Base-by-base conservation (phyloP, 306 rosid genomes). In the Oemleria cerasiformis region DNA sequence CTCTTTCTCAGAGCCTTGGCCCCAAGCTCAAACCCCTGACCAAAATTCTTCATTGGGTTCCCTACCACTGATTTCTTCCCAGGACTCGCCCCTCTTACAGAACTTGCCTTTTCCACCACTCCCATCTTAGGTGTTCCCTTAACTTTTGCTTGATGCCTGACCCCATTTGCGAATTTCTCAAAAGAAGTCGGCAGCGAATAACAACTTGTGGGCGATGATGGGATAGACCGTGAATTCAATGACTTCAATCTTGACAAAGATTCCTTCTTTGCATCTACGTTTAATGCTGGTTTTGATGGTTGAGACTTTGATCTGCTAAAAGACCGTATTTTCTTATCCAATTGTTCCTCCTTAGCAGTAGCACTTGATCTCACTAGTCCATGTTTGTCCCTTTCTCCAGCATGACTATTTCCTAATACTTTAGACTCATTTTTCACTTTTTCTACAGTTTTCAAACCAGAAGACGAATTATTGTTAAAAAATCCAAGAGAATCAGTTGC, bases 1-100 rank as follows among this genome's bases (percentile, higher is more conserved):
- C 99, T 92, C 90, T 88, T 95, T 9, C 99, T 84, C 84, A 91
- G 77, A 56, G 90, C 96, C 92, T 94, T 94, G 73, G 96, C 88
- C 36, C 96, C 96, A 47, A 91, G 16, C 81, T 95, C 99, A 84
- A 95, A 80, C 42, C 98, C 98, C 64, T 87, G 96, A 73, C 82
- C 94, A 63, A 82, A 86, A 84, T 75, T 90, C 67, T 76, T 84
- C 17, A 91, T 83, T 1, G 91, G 90, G 66, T 80, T 89, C 73
- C 84, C 97, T 23, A 71, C 57, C 0, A 68, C 78, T 62, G 77
- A 61, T 67, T 82, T 89, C 92, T 75, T 91, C 50, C 68, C 77
- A 0, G 96, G 95, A 82, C 88, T 89, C 17, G 79, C 80, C 21
- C 84, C 86, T 41, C 94, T 89, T 39, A 72, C 82, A 76, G 86